Conservation (phyloP, 768 basidiomycete genomes). For the Tulasnella sp. region DNA sequence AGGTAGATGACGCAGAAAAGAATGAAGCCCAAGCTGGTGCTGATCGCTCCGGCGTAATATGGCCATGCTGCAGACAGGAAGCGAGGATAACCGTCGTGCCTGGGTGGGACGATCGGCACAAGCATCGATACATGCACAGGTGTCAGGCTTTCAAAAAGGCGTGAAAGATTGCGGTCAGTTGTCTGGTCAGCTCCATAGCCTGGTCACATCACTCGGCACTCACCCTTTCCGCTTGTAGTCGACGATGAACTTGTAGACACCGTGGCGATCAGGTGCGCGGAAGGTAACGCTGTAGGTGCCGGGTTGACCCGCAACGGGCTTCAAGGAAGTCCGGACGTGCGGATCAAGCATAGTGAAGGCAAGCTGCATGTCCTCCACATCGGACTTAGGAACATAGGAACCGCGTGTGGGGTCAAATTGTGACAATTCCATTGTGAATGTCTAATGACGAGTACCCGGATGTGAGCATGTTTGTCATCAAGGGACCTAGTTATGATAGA, state of each 20-base stretch:
- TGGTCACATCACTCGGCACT: constrained; percentile 22
- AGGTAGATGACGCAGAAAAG: constrained; percentile 83
- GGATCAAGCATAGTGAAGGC: constrained; percentile 99
- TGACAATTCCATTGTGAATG: constrained; percentile 64
- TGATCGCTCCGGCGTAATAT: constrained; percentile 85
- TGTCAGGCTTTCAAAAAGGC: constrained; percentile 47
- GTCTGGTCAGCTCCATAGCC: background rate
- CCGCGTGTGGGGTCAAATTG: constrained; percentile 45
- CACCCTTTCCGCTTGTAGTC: constrained; percentile 85
- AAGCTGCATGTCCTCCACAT: constrained; percentile 70
- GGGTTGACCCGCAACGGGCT: constrained; percentile 42
- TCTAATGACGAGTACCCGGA: constrained; percentile 38
- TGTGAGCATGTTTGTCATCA: background rate
- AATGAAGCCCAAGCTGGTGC: constrained; percentile 76
- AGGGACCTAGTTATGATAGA: background rate
- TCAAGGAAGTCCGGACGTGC: constrained; percentile 74
- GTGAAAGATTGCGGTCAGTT: background rate
- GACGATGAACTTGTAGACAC: constrained; percentile 95
- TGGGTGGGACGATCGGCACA: constrained; percentile 81
- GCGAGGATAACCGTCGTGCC: constrained; percentile 91
- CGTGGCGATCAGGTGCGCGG: constrained; percentile 88
- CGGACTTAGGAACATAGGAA: constrained; percentile 63
- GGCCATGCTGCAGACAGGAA: constrained; percentile 96
- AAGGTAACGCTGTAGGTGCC: constrained; percentile 75
- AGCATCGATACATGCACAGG: constrained; percentile 61